Conservation (phyloP, 257 asterid genomes). For the Ocimum tenuiflorum region DNA sequence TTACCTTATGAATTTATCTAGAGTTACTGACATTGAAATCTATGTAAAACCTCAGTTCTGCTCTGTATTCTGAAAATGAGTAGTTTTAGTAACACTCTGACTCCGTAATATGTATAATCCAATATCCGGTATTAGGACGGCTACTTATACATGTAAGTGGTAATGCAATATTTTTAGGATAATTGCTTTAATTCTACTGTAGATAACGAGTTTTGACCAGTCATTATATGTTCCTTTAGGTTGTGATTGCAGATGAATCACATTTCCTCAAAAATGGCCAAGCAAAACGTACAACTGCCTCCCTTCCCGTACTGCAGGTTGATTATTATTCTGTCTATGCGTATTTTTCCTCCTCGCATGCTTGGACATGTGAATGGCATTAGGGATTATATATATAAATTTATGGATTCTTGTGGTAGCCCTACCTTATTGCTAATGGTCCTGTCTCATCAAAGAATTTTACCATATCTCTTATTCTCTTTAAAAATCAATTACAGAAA, state of each 20-base stretch:
- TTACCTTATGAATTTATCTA: no score
- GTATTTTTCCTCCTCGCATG: not conserved
- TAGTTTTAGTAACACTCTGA: not conserved
- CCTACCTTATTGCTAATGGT: slow-evolving; percentile 10
- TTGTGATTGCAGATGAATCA: slow-evolving; percentile 94
- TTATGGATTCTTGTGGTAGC: not conserved
- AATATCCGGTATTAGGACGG: not conserved
- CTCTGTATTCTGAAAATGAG: slow-evolving; percentile 3
- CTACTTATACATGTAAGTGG: slow-evolving; percentile 7
- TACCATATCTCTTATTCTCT: not conserved
- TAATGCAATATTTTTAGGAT: slow-evolving; percentile 11
- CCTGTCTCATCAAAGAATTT: slow-evolving; percentile 1
- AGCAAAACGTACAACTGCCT: slow-evolving; percentile 82
- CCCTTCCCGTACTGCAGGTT: slow-evolving; percentile 88
- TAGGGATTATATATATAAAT: not conserved
- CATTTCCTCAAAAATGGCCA: slow-evolving; percentile 90
- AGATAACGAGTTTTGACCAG: slow-evolving; percentile 16
- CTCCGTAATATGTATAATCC: not conserved
- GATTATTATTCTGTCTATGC: not conserved
- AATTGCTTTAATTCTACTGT: not conserved
- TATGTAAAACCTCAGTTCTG: not conserved
- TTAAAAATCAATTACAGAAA: slow-evolving; percentile 3
- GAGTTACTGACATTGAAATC: not conserved
- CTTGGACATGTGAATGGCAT: not conserved
- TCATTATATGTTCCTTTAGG: slow-evolving; percentile 43